A percentile compares a stretch with the other conserved stretches of the same genome.
Evolutionary conservation across 208 protist species (phyloP).

Genomic region (Leishmania lainsoni): DNA sequence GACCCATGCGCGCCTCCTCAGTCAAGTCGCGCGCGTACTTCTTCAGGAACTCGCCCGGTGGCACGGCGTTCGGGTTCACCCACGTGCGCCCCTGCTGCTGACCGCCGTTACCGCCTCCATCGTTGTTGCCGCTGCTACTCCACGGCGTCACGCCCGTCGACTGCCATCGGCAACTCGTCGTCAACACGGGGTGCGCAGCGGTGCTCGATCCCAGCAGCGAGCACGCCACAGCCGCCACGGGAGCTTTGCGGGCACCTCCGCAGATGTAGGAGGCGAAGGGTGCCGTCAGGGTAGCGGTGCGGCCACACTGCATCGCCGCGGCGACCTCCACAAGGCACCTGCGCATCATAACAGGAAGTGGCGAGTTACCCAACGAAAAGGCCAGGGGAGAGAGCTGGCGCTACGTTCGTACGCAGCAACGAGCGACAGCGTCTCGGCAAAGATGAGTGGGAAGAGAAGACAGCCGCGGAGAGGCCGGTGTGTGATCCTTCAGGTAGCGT

Average conservation of each 20-base stretch:
- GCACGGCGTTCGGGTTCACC: constrained; percentile 90
- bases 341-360: constrained; percentile 17
- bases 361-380: not conserved
- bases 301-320: constrained; percentile 3
- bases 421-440: not conserved
- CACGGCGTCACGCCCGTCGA: constrained; percentile 59
- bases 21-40: constrained; percentile 98
- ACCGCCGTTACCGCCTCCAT: constrained; percentile 22
- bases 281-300: not conserved
- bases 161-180: constrained; percentile 13
- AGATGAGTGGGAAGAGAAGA: not conserved
- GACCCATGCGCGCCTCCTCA: constrained; percentile 90
- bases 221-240: not conserved
- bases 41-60: constrained; percentile 90
- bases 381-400: not conserved
- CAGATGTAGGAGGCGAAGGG: not conserved
- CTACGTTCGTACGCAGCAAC: not conserved
- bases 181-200: not conserved
- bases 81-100: constrained; percentile 78
- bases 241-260: not conserved
- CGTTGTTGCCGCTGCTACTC: constrained; percentile 28
- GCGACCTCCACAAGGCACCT: constrained; percentile 3
- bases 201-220: not conserved
- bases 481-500: not conserved
- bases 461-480: not conserved